Evolutionary conservation across 164 flowering plant genomes (phyloP).

Genomic region (Annona cherimola): DNA sequence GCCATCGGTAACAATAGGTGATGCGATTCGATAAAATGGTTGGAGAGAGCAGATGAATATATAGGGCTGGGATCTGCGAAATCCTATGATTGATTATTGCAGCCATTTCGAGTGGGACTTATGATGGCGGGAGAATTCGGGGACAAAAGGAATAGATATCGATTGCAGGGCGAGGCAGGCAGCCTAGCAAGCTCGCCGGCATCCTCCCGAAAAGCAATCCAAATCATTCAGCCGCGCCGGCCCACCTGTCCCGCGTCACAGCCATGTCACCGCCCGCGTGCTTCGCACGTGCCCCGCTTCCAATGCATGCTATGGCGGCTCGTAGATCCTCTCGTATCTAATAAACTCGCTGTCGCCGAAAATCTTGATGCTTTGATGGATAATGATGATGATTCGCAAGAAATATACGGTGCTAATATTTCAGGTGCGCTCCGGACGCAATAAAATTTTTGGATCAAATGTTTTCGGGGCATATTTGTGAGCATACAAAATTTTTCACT

Average conservation of each 20-base stretch:
- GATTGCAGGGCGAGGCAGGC: neutral
- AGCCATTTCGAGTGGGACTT: neutral
- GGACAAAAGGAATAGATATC: neutral
- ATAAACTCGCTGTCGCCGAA: too few species aligned
- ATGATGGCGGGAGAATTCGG: neutral
- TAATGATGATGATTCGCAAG: too few species aligned
- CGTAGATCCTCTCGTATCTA: neutral
- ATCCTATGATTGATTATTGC: slow-evolving; percentile 5
- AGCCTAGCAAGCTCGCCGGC: neutral
- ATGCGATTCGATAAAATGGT: neutral
- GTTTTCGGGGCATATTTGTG: too few species aligned
- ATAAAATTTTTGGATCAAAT: too few species aligned
- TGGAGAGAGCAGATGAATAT: neutral
- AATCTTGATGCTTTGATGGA: too few species aligned
- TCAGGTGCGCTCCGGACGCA: too few species aligned
- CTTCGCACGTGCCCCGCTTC: neutral
- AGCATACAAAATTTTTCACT: too few species aligned
- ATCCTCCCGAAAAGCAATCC: neutral
- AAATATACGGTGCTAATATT: too few species aligned
- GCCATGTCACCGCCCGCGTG: neutral
- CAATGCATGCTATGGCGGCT: neutral
- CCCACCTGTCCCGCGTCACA: slow-evolving; percentile 1
- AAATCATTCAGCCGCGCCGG: slow-evolving; percentile 2
- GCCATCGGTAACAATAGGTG: neutral
- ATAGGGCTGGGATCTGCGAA: neutral